Percentiles rank a stretch among this genome's conserved stretches.
phyloP scores from a whole-genome alignment of 1,284 basidiomycete species.

The Ganoderma sp. region DNA sequence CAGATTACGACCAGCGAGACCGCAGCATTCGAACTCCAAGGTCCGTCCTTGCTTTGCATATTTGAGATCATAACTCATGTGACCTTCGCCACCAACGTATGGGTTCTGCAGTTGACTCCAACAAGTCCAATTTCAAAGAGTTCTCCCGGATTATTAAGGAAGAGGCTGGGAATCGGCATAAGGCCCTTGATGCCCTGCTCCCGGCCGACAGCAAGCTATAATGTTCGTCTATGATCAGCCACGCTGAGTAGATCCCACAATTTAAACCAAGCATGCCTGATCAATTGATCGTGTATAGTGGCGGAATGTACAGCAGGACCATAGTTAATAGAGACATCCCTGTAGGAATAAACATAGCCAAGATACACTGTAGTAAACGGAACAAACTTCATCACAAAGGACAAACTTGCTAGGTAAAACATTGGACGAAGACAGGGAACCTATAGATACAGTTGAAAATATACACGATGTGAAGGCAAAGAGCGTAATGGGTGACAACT shows the following conservation, averaged over 20 bases:
- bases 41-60: slow-evolving; percentile 40
- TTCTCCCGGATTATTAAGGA: slow-evolving; percentile 81
- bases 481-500: background rate
- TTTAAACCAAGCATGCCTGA: background rate
- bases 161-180: slow-evolving; percentile 65
- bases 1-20: slow-evolving; percentile 85
- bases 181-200: slow-evolving; percentile 31
- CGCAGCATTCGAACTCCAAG: slow-evolving; percentile 78
- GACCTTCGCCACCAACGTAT: slow-evolving; percentile 5
- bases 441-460: background rate
- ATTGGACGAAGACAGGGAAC: background rate
- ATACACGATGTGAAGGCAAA: background rate
- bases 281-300: background rate
- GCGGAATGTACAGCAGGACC: background rate
- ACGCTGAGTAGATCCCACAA: background rate
- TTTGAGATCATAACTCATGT: slow-evolving; percentile 6
- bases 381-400: background rate
- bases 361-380: background rate
- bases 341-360: background rate
- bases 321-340: background rate
- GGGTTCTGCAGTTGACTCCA: slow-evolving; percentile 60
- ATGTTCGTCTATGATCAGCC: background rate
- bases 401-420: background rate
- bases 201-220: background rate
- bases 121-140: slow-evolving; percentile 71